Evolutionary conservation across 2,329 filamentous ascomycete genomes (phyloP).

Genomic region (Neocatenulostroma microsporum): DNA sequence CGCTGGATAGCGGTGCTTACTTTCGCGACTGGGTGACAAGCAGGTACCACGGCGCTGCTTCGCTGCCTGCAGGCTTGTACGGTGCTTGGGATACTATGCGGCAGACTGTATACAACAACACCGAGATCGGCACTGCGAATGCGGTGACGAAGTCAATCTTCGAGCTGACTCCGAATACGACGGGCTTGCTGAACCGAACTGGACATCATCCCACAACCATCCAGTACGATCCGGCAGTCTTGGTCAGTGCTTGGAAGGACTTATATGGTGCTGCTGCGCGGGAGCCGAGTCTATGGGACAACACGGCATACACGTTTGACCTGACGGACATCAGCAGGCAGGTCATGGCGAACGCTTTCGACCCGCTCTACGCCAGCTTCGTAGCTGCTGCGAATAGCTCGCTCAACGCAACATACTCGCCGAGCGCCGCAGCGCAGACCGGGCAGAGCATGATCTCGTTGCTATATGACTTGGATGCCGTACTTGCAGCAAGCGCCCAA

Average conservation of each 20-base stretch:
- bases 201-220: slow-evolving; percentile 38
- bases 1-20: slow-evolving; percentile 40
- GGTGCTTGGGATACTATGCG: slow-evolving; percentile 42
- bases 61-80: slow-evolving; percentile 28
- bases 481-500: slow-evolving; percentile 34
- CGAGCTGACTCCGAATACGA: slow-evolving; percentile 39
- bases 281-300: slow-evolving; percentile 32
- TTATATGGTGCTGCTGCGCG: slow-evolving; percentile 32
- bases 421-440: slow-evolving; percentile 14
- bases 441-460: slow-evolving; percentile 30
- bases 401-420: slow-evolving; percentile 13
- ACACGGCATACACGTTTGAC: slow-evolving; percentile 40
- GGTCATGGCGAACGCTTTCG: slow-evolving; percentile 42
- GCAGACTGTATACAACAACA: slow-evolving; percentile 44
- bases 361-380: slow-evolving; percentile 32
- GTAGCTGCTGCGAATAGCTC: slow-evolving; percentile 29
- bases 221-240: slow-evolving; percentile 34
- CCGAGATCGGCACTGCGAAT: slow-evolving; percentile 33
- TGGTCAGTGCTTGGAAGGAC: slow-evolving; percentile 35
- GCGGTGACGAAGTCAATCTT: slow-evolving; percentile 42
- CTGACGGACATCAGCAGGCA: slow-evolving; percentile 45
- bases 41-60: slow-evolving; percentile 31
- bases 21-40: slow-evolving; percentile 40
- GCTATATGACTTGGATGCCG: slow-evolving; percentile 33
- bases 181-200: slow-evolving; percentile 33